Percentiles rank a stretch among this genome's conserved stretches.
phyloP scores from a whole-genome alignment of 805 yeast genomes.

The Barnettozyma salicaria region DNA sequence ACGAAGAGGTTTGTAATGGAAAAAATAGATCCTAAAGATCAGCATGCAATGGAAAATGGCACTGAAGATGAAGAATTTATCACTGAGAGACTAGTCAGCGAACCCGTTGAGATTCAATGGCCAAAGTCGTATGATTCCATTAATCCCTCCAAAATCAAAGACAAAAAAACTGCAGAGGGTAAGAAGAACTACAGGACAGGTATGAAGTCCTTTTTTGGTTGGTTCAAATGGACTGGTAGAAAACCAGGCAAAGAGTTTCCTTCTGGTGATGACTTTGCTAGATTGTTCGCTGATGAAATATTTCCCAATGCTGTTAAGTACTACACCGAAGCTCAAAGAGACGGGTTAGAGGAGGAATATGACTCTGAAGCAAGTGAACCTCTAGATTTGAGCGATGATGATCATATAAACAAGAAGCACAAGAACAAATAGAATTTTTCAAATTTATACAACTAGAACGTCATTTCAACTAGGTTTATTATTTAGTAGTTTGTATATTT shows the following conservation, averaged over 20 bases:
- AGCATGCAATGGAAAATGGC: constrained; percentile 23
- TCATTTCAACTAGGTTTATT: too few species aligned
- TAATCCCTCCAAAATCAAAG: constrained; percentile 47
- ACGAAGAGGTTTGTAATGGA: constrained; percentile 51
- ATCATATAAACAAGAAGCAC: constrained; percentile 6
- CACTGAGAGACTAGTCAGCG: constrained; percentile 49
- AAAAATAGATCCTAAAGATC: constrained; percentile 20
- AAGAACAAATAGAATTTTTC: background rate
- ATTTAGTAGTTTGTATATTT: too few species aligned
- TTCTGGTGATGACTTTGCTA: constrained; percentile 72
- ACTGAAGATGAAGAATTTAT: constrained; percentile 42
- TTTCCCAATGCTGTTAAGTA: constrained; percentile 82
- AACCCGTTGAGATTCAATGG: constrained; percentile 57
- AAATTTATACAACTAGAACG: background rate
- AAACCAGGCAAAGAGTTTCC: constrained; percentile 75
- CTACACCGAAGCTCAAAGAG: constrained; percentile 67
- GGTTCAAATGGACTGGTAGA: constrained; percentile 80
- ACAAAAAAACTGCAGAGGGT: constrained; percentile 43
- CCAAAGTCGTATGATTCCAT: constrained; percentile 53
- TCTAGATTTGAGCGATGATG: constrained; percentile 31
- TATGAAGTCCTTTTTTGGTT: constrained; percentile 80
- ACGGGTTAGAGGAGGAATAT: constrained; percentile 50
- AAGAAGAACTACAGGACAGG: constrained; percentile 61
- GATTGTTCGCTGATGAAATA: constrained; percentile 67
- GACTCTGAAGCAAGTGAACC: constrained; percentile 51